These are phyloP conservation scores for Gloeophyllum trabeum DNA, from an alignment of 768 basidiomycete genomes.

Conservation along the genomic window DNA sequence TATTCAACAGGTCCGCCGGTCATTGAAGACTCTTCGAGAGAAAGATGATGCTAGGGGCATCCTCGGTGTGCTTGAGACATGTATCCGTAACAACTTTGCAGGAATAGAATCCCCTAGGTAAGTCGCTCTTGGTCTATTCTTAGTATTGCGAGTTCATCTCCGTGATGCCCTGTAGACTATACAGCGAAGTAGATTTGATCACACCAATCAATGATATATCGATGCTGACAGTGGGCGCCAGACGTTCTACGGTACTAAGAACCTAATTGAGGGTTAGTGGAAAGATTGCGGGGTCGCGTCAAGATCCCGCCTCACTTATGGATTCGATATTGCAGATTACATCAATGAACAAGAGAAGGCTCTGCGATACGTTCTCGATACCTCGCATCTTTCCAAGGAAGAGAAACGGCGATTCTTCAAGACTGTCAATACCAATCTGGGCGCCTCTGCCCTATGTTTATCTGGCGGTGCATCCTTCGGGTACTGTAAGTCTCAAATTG, in stretches of 20 bases:
- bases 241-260: constrained; percentile 91
- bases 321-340: constrained; percentile 61
- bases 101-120: constrained; percentile 80
- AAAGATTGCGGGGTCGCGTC: too few species aligned
- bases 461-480: constrained; percentile 96
- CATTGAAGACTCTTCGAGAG: constrained; percentile 58
- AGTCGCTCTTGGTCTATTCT: background rate
- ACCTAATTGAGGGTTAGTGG: constrained; percentile 78
- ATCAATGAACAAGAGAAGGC: constrained; percentile 68
- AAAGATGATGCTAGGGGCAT: constrained; percentile 78
- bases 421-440: constrained; percentile 79
- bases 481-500: constrained; percentile 54
- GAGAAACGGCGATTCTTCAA: constrained; percentile 93
- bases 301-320: constrained; percentile 2
- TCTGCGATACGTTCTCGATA: constrained; percentile 65
- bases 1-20: constrained; percentile 53
- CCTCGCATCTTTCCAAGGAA: constrained; percentile 62
- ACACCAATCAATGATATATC: too few species aligned
- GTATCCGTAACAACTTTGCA: constrained; percentile 86
- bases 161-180: constrained; percentile 41
- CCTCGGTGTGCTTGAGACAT: constrained; percentile 85
- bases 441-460: constrained; percentile 84
- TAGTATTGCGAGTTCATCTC: constrained; percentile 4
- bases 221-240: too few species aligned
- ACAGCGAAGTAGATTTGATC: constrained; percentile 82